phyloP scores from a whole-genome alignment of 306 rosid species.

The Cicer yamashitae region DNA sequence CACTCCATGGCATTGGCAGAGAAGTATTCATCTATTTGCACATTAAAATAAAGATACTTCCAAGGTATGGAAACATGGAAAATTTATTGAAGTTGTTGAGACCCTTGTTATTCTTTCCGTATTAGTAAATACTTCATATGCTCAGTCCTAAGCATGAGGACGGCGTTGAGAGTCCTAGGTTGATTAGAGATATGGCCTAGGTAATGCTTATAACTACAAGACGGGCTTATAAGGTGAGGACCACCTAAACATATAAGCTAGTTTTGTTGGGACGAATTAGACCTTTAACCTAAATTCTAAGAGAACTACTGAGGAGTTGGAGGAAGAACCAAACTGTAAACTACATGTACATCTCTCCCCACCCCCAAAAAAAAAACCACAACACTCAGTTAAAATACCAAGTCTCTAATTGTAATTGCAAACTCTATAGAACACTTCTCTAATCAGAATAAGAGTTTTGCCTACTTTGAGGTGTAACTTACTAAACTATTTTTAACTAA shows the following conservation, averaged over 20 bases:
- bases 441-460: no score
- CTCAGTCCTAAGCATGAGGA: not conserved
- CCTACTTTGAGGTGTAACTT: no score
- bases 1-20: not conserved
- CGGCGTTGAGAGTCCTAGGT: not conserved
- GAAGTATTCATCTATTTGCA: not conserved
- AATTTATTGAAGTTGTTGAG: not conserved
- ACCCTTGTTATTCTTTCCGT: not conserved
- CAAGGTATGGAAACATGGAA: slow-evolving; percentile 4
- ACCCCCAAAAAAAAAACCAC: no score
- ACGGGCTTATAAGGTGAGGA: not conserved
- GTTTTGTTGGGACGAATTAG: no score
- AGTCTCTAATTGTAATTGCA: no score
- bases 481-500: no score
- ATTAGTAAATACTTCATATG: not conserved
- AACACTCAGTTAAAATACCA: no score
- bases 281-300: no score
- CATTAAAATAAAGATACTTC: slow-evolving; percentile 5
- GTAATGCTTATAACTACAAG: not conserved
- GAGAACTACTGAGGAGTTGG: not conserved
- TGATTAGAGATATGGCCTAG: slow-evolving; percentile 6
- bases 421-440: no score
- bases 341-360: not conserved
- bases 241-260: not conserved
- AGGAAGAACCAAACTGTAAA: not conserved